phyloP scores from a whole-genome alignment of 2,329 filamentous ascomycete species.

The Trichoderma guizhouense region DNA sequence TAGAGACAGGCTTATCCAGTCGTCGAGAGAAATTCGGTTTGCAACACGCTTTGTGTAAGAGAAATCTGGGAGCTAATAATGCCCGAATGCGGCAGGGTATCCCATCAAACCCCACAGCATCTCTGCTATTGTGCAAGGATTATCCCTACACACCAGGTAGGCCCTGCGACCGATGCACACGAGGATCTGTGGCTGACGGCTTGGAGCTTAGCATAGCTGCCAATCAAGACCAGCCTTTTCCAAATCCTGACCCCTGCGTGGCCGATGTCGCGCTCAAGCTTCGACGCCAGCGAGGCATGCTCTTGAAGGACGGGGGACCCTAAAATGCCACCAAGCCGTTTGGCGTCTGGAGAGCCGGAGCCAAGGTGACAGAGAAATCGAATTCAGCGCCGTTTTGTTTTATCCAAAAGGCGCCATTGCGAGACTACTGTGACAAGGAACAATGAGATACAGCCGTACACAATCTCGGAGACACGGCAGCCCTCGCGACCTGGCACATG shows the following conservation, averaged over 20 bases:
- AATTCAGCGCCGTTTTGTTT: not conserved
- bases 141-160: not conserved
- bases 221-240: slow-evolving; percentile 18
- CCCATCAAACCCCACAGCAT: slow-evolving; percentile 17
- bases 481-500: not conserved
- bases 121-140: slow-evolving; percentile 6
- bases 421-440: not conserved
- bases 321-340: not conserved
- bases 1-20: slow-evolving; percentile 25
- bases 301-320: not conserved
- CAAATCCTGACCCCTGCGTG: slow-evolving; percentile 14
- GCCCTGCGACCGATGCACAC: slow-evolving; percentile 8
- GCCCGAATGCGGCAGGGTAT: slow-evolving; percentile 18
- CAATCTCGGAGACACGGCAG: not conserved
- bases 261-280: slow-evolving; percentile 21
- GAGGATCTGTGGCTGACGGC: slow-evolving; percentile 20
- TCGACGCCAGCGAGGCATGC: slow-evolving; percentile 11
- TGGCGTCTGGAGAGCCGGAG: slow-evolving; percentile 8
- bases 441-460: not conserved
- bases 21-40: slow-evolving; percentile 28
- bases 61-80: slow-evolving; percentile 30
- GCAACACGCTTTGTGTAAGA: slow-evolving; percentile 38
- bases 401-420: not conserved
- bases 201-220: slow-evolving; percentile 14
- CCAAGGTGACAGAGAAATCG: slow-evolving; percentile 1